A percentile compares a stretch with the other conserved stretches of the same genome.
These are phyloP conservation scores for Elasticomyces elasticus DNA, from an alignment of 495 filamentous ascomycete genomes.

Conservation along the genomic window DNA sequence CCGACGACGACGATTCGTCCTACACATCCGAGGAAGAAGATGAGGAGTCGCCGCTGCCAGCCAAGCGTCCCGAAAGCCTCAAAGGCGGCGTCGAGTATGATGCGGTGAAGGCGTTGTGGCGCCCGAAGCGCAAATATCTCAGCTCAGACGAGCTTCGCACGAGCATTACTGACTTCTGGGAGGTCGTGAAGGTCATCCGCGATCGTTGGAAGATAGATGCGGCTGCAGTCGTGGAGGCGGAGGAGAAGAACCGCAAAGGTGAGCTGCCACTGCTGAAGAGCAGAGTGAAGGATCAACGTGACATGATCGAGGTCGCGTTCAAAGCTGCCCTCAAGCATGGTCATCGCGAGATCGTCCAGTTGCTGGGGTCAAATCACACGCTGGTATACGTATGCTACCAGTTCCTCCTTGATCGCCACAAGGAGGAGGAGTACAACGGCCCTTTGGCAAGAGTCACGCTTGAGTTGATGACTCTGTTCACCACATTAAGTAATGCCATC, in stretches of 20 bases:
- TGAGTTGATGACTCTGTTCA: slow-evolving; percentile 51
- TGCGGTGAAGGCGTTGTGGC: slow-evolving; percentile 56
- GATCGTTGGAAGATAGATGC: slow-evolving; percentile 53
- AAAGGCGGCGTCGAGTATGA: slow-evolving; percentile 52
- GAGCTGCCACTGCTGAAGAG: slow-evolving; percentile 39
- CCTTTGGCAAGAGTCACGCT: slow-evolving; percentile 54
- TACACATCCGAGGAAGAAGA: slow-evolving; percentile 40
- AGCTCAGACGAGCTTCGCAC: slow-evolving; percentile 41
- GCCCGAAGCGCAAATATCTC: slow-evolving; percentile 39
- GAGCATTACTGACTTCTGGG: slow-evolving; percentile 48
- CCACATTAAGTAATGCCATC: slow-evolving; percentile 51
- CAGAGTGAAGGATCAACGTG: slow-evolving; percentile 46
- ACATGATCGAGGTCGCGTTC: slow-evolving; percentile 51
- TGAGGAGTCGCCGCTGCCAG: slow-evolving; percentile 47
- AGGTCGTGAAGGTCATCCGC: slow-evolving; percentile 51
- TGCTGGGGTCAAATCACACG: slow-evolving; percentile 50
- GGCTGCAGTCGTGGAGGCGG: slow-evolving; percentile 47
- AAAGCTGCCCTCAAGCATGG: slow-evolving; percentile 49
- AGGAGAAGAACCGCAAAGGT: slow-evolving; percentile 42
- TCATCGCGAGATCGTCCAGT: slow-evolving; percentile 54
- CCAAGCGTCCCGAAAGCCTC: slow-evolving; percentile 41
- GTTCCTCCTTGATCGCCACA: slow-evolving; percentile 57
- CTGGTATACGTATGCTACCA: slow-evolving; percentile 49
- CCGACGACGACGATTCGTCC: slow-evolving; percentile 41
- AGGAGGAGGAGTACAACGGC: slow-evolving; percentile 52